Evolutionary conservation across 2,329 filamentous ascomycete species (phyloP), one percentile per base, ranked within the genome.

Genomic region (Periconia sp.): DNA sequence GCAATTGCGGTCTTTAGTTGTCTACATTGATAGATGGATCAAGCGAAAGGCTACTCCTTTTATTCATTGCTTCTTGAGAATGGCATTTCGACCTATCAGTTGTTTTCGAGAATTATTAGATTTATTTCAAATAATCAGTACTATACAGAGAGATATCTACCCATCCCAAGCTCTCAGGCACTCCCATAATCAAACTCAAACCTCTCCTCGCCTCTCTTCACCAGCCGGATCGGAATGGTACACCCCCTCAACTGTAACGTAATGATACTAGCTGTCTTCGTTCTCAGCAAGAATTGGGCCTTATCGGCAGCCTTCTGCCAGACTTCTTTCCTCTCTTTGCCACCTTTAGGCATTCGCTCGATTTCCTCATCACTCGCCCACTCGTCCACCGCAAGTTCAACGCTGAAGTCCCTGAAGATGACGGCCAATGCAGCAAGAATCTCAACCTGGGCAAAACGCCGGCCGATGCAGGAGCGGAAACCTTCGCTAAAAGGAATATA

Each of bases 191-290:
- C 55, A 54, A 59, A 68, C 46, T 53, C 54, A 70, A 92, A 91
- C 58, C 79, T 79, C 76, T 92, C 89, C 51, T 80, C 70, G 0
- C 88, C 88, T 54, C 85, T 82, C 71, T 73, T 82, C 8, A 89
- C 85, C 52, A 92, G 69, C 50, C 87, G 73, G 28, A 92, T 72
- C 0, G 86, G 85, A 23, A 92, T 82, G 40, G 79, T 73, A 5
- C 73, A 73, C 21, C 83, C 65, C 26, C 68, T 77, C 67, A 92
- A 74, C 71, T 89, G 88, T 54, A 92, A 73, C 46, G 88, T 91
- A 47, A 92, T 77, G 43, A 88, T 69, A n/a, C 80, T 80, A 19
- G 72, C 77, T 55, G 86, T 74, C 11, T 73, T 83, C 22, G 74
- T 70, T 43, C 68, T 69, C 35, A 90, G 61, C 39, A 80, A 75